Base-by-base conservation (phyloP, 352 stramenopile species). In the Globisporangium irregulare region DNA sequence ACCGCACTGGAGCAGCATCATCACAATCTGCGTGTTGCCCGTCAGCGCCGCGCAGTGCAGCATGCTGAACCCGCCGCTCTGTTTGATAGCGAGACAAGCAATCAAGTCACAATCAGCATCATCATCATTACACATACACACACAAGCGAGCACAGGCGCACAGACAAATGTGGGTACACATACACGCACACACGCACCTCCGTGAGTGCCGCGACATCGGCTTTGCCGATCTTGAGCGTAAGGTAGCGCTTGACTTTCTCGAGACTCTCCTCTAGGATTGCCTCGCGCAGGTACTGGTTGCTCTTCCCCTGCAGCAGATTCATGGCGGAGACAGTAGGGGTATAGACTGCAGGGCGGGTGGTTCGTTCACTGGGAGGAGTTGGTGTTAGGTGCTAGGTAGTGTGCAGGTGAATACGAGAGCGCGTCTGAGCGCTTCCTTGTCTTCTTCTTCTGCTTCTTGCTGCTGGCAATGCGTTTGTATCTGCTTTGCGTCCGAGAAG, bases 271-370 rank as follows among this genome's bases (percentile, higher is more conserved):
- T 94, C 87, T 24, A 94, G 77, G 70, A 94, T 94, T 22, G 87
- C 83, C 58, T 94, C 87, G 43, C 84, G 84, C 59, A 94, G 73
- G 72, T 90, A 93, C 73, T 93, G 85, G 69, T 94, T 94, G 73
- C 85, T 94, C 80, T 93, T 94, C 63, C 82, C 82, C 70, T 94
- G 84, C 70, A 94, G 78, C 61, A 94, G 69, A 67, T 94, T 94
- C 86, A 94, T 93, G n/a, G 18, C 20, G 32, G 29, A 7, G n/a
- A 20, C 22, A 20, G 20, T 22, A 12, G 20, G 22, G 24, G 32
- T 14, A 0, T n/a, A 15, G 18, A 4, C 5, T 60, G 43, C 1
- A 15, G 27, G 43, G 20, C 18, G 15, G 18, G 4, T 10, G 38
- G 12, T 34, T 24, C 53, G 20, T 22, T 50, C 41, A 9, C 41